A percentile compares a stretch with the other conserved stretches of the same genome.
Evolutionary conservation across 305 asterid genomes (phyloP).

Genomic region (Plantago coronopus): DNA sequence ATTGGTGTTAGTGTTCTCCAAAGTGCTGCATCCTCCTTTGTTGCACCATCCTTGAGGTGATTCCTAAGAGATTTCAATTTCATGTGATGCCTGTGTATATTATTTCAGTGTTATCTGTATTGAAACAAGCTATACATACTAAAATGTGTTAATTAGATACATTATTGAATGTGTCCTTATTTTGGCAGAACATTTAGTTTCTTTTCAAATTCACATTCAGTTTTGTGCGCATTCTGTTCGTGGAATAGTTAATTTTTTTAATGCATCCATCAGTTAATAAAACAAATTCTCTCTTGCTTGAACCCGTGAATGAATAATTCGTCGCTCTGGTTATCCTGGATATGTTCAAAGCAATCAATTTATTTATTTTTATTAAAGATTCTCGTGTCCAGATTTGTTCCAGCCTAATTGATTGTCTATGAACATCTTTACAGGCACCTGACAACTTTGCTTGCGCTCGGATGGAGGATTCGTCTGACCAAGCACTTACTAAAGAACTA

Average conservation of each 20-base stretch:
- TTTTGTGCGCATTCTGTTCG: constrained; percentile 6
- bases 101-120: too few relatives aligned
- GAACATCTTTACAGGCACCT: constrained; percentile 57
- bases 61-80: neutral
- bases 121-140: neutral
- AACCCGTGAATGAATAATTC: constrained; percentile 14
- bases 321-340: constrained; percentile 8
- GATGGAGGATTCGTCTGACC: constrained; percentile 98
- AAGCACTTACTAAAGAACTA: constrained; percentile 77
- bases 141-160: too few relatives aligned
- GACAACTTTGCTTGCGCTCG: constrained; percentile 86
- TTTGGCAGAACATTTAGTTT: neutral
- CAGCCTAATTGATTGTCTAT: constrained; percentile 5
- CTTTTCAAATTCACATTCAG: constrained; percentile 12
- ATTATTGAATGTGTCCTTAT: too few relatives aligned
- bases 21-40: constrained; percentile 96
- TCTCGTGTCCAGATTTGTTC: constrained; percentile 10
- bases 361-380: constrained; percentile 16
- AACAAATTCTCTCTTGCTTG: neutral
- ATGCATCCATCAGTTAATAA: constrained; percentile 2
- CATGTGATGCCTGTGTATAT: too few relatives aligned
- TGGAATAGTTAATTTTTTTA: constrained; percentile 1
- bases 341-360: neutral
- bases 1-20: constrained; percentile 94
- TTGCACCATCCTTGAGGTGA: constrained; percentile 97